These are phyloP conservation scores for Aureobasidium zeae DNA, from an alignment of 2,329 filamentous ascomycete species.

Conservation along the genomic window DNA sequence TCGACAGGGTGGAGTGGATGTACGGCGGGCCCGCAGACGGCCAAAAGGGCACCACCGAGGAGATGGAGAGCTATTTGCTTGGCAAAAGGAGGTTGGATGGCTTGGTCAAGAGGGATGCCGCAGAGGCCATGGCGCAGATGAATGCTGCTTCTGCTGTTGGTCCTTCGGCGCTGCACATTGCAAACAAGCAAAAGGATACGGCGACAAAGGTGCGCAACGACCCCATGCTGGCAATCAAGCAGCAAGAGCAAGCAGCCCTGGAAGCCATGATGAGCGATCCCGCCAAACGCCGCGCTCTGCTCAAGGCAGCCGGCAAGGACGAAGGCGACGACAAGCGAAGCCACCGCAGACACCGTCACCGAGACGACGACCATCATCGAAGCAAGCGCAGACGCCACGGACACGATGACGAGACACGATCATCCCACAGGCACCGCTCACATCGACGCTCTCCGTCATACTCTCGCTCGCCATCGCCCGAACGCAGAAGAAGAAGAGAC, in stretches of 20 bases:
- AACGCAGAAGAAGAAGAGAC: slow-evolving; percentile 19
- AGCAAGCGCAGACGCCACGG: slow-evolving; percentile 26
- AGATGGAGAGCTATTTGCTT: slow-evolving; percentile 86
- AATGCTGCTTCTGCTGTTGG: slow-evolving; percentile 33
- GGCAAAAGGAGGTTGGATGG: slow-evolving; percentile 89
- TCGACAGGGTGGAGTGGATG: slow-evolving; percentile 95
- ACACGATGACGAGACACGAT: slow-evolving; percentile 26
- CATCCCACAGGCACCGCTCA: slow-evolving; percentile 26
- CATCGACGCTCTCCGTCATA: slow-evolving; percentile 29
- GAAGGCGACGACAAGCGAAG: slow-evolving; percentile 23
- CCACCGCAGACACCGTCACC: slow-evolving; percentile 25
- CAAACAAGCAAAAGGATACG: slow-evolving; percentile 68
- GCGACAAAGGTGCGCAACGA: slow-evolving; percentile 83
- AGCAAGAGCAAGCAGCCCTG: slow-evolving; percentile 54
- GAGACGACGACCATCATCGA: slow-evolving; percentile 24
- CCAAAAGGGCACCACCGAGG: slow-evolving; percentile 67
- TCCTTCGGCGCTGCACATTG: slow-evolving; percentile 54
- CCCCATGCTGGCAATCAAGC: slow-evolving; percentile 86
- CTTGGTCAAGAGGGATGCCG: slow-evolving; percentile 71
- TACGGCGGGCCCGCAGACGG: slow-evolving; percentile 78
- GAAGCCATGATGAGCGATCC: slow-evolving; percentile 68
- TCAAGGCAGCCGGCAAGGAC: slow-evolving; percentile 39
- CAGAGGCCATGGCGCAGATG: slow-evolving; percentile 71
- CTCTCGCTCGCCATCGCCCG: slow-evolving; percentile 28
- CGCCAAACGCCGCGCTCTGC: slow-evolving; percentile 55